Evolutionary conservation across 176 grass and related monocot species (phyloP).

Genomic region (Puya raimondii): DNA sequence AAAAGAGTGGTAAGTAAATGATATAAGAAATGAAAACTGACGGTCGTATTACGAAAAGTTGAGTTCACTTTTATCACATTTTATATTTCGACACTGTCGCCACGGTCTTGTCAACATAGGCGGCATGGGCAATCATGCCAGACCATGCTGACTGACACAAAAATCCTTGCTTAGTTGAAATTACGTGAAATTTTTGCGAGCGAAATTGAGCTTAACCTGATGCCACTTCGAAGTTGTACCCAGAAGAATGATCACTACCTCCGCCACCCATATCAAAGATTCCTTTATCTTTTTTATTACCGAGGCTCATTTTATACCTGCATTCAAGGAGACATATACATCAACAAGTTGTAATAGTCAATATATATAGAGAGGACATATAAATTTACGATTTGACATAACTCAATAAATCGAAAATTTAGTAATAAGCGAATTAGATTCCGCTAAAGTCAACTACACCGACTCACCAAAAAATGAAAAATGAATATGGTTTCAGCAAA

Average conservation of each 20-base stretch:
- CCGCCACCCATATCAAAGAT: conserved; percentile 72
- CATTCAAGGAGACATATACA: background rate
- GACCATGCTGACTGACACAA: too few relatives aligned
- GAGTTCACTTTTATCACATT: too few relatives aligned
- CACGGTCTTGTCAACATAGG: too few relatives aligned
- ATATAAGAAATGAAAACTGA: background rate
- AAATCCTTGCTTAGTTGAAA: too few relatives aligned
- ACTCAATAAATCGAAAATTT: too few relatives aligned
- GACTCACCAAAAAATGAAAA: background rate
- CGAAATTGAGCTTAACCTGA: conserved; percentile 11
- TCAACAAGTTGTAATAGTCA: background rate
- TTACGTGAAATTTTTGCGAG: too few relatives aligned
- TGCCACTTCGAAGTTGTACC: conserved; percentile 20
- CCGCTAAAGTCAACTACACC: background rate
- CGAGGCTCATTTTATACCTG: conserved; percentile 91
- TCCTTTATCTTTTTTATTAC: conserved; percentile 96
- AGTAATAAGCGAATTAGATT: background rate
- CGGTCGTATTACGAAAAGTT: background rate
- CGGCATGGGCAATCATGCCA: too few relatives aligned
- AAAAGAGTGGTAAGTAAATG: background rate
- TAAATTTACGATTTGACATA: too few relatives aligned
- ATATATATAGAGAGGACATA: too few relatives aligned
- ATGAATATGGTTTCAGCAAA: background rate
- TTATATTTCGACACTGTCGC: too few relatives aligned
- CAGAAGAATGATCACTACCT: conserved; percentile 16